phyloP scores from a whole-genome alignment of 495 filamentous ascomycete genomes.

The Neurospora sp. region DNA sequence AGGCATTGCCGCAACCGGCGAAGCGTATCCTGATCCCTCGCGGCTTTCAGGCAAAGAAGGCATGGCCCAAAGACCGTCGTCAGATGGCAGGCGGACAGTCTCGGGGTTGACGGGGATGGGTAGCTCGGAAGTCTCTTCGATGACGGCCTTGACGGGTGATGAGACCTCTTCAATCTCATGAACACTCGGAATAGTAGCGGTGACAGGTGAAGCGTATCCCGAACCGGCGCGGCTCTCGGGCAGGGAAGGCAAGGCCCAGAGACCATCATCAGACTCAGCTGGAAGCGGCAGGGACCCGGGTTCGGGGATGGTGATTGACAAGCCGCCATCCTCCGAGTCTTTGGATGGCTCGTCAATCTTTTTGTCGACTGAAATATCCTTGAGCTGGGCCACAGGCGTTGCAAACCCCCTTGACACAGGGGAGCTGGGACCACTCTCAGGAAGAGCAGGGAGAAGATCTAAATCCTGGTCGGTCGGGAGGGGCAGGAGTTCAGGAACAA shows the following conservation, averaged over 20 bases:
- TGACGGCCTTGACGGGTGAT: background rate
- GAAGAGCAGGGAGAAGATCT: slow-evolving; percentile 18
- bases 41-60: background rate
- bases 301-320: background rate
- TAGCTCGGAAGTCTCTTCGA: background rate
- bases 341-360: background rate
- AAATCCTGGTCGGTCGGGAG: slow-evolving; percentile 6
- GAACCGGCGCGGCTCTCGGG: background rate
- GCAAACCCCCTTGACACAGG: background rate
- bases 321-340: background rate
- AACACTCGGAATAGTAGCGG: background rate
- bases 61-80: background rate
- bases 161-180: background rate
- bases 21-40: background rate
- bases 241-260: background rate
- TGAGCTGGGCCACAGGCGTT: background rate
- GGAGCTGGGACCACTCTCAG: background rate
- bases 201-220: background rate
- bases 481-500: background rate
- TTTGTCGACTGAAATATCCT: background rate
- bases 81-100: background rate
- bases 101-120: background rate
- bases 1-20: background rate
- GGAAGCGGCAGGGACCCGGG: background rate
- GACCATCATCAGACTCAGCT: background rate